Percentiles rank a stretch among this genome's conserved stretches.
phyloP scores from a whole-genome alignment of 352 stramenopile genomes.

The Thalassiosira delicatula region DNA sequence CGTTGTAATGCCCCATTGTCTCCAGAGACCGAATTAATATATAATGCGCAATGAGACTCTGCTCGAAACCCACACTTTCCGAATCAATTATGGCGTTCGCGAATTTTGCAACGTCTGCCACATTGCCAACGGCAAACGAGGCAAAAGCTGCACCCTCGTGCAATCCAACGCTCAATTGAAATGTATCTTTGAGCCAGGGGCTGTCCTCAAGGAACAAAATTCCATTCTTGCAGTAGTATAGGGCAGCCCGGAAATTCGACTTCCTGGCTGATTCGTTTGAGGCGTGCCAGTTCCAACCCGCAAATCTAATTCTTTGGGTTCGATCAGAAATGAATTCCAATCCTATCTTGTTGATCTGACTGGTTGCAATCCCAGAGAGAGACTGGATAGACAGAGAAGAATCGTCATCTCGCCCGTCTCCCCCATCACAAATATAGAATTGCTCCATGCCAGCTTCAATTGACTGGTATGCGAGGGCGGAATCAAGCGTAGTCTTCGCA shows the following conservation, averaged over 20 bases:
- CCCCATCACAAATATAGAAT: neutral
- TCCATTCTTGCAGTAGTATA: conserved; percentile 7
- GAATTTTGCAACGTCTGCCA: neutral
- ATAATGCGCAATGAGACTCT: neutral
- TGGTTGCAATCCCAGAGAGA: neutral
- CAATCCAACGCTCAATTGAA: neutral
- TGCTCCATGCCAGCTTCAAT: neutral
- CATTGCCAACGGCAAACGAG: neutral
- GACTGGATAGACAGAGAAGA: neutral
- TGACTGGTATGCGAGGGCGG: neutral
- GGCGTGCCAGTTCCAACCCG: neutral
- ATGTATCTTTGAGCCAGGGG: neutral
- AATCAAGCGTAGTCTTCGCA: neutral
- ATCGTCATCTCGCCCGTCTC: neutral
- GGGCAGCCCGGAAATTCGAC: neutral
- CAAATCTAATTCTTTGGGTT: neutral
- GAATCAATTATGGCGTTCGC: conserved; percentile 1
- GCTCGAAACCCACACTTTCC: neutral
- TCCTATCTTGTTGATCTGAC: neutral
- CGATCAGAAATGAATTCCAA: conserved; percentile 5
- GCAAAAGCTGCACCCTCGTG: neutral
- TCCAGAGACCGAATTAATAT: neutral
- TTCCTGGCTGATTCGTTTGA: neutral
- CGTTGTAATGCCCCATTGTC: neutral
- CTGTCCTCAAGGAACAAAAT: neutral